Conservation (phyloP, 768 basidiomycete species). For the Punctularia strigosozonata region DNA sequence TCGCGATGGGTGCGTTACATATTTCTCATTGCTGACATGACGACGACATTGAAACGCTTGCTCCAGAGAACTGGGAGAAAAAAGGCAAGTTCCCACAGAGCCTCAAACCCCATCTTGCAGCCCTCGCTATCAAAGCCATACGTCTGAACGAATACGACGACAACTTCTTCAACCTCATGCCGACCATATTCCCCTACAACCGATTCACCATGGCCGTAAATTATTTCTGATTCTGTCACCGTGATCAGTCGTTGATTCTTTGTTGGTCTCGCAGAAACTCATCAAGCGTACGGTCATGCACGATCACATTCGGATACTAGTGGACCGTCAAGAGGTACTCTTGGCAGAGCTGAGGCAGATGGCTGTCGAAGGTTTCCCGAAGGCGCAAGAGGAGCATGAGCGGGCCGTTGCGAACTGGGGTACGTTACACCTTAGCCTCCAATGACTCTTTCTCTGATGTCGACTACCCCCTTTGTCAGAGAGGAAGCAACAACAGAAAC, state of each 20-base stretch:
- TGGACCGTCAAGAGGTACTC: slow-evolving; percentile 55
- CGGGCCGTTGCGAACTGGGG: slow-evolving; percentile 60
- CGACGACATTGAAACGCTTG: not conserved
- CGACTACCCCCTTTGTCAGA: slow-evolving; percentile 20
- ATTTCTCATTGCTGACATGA: not conserved
- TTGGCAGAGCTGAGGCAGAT: slow-evolving; percentile 49
- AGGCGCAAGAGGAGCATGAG: slow-evolving; percentile 71
- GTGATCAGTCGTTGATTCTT: not conserved
- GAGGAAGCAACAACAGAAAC: slow-evolving; percentile 27
- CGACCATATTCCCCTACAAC: slow-evolving; percentile 86
- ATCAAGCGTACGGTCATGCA: slow-evolving; percentile 81
- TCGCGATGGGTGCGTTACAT: slow-evolving; percentile 37
- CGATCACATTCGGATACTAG: slow-evolving; percentile 58
- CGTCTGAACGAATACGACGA: slow-evolving; percentile 84
- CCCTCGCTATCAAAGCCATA: slow-evolving; percentile 69
- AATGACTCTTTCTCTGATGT: not conserved
- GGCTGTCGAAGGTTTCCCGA: slow-evolving; percentile 53
- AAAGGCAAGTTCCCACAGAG: slow-evolving; percentile 85
- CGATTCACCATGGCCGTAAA: slow-evolving; percentile 84
- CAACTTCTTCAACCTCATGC: slow-evolving; percentile 84
- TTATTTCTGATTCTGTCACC: slow-evolving; percentile 6
- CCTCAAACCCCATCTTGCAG: slow-evolving; percentile 62
- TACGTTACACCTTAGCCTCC: slow-evolving; percentile 14
- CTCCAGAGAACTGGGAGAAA: slow-evolving; percentile 61
- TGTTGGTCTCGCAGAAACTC: slow-evolving; percentile 52